phyloP scores from a whole-genome alignment of 192 early-diverging fungal genomes.

The Coemansia sp. region DNA sequence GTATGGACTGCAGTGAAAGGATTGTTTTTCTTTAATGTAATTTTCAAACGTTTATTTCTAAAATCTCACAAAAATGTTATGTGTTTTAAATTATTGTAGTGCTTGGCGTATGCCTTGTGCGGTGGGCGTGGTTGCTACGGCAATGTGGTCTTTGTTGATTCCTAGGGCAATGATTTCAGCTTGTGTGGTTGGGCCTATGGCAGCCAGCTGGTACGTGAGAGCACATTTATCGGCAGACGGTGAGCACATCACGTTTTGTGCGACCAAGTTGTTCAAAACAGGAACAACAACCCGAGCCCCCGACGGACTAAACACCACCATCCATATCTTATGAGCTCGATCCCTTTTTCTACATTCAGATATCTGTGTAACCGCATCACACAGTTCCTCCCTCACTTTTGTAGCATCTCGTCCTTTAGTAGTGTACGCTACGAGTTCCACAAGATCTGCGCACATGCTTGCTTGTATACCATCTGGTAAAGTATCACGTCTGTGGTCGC shows the following conservation, averaged over 20 bases:
- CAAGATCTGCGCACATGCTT: constrained; percentile 27
- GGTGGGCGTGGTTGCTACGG: no score
- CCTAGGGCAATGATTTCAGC: neutral
- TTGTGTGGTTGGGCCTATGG: neutral
- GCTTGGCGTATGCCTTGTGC: no score
- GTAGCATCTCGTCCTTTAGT: constrained; percentile 16
- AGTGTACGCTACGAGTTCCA: constrained; percentile 26
- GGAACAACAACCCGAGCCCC: constrained; percentile 41
- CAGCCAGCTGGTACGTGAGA: neutral
- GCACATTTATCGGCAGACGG: no score
- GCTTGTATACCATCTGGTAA: constrained; percentile 28
- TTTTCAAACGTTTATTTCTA: neutral
- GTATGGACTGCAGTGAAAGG: constrained; percentile 23
- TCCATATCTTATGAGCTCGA: constrained; percentile 16
- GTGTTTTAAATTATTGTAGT: neutral
- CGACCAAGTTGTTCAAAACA: constrained; percentile 3
- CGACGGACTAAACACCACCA: constrained; percentile 51
- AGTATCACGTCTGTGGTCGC: constrained; percentile 42
- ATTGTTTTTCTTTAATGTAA: neutral
- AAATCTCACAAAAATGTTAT: neutral
- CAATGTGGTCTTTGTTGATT: neutral
- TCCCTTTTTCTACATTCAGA: neutral
- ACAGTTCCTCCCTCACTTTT: constrained; percentile 13
- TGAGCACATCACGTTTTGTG: neutral
- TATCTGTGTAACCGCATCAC: constrained; percentile 11